Evolutionary conservation across 345 rosid genomes (phyloP).

Genomic region (Balakata baccata): DNA sequence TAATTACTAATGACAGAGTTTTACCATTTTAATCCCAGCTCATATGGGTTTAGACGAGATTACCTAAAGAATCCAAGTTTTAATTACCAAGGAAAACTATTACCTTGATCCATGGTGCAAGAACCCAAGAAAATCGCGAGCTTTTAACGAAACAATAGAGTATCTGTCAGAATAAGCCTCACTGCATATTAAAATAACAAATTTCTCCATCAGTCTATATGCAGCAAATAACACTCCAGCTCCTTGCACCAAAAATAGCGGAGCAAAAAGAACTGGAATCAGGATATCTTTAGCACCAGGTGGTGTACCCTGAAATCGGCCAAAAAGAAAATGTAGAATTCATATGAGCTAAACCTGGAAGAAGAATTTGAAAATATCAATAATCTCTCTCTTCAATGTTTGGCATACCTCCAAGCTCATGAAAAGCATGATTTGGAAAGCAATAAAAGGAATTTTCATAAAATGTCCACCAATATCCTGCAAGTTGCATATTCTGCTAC

Average conservation of each 20-base stretch:
- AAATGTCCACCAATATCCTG: conserved; percentile 89
- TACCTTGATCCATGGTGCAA: conserved; percentile 83
- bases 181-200: conserved; percentile 37
- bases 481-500: conserved; percentile 52
- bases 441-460: conserved; percentile 73
- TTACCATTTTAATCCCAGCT: conserved; percentile 2
- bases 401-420: conserved; percentile 79
- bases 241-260: conserved; percentile 77
- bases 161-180: conserved; percentile 50
- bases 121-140: conserved; percentile 63
- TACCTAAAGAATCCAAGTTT: conserved; percentile 8
- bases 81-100: conserved; percentile 7
- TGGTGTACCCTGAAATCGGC: conserved; percentile 67
- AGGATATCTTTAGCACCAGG: conserved; percentile 60
- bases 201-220: conserved; percentile 62
- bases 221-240: conserved; percentile 67
- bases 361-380: not conserved
- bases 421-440: conserved; percentile 74
- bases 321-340: not conserved
- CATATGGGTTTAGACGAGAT: not conserved
- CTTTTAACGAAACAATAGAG: conserved; percentile 44
- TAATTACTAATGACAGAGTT: not conserved
- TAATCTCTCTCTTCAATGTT: conserved; percentile 8
- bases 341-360: conserved; percentile 12
- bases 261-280: conserved; percentile 51